Percentiles rank a stretch among this genome's conserved stretches.
phyloP scores from a whole-genome alignment of 2,329 filamentous ascomycete species.

The Monilinia vaccinii-corymbosi region DNA sequence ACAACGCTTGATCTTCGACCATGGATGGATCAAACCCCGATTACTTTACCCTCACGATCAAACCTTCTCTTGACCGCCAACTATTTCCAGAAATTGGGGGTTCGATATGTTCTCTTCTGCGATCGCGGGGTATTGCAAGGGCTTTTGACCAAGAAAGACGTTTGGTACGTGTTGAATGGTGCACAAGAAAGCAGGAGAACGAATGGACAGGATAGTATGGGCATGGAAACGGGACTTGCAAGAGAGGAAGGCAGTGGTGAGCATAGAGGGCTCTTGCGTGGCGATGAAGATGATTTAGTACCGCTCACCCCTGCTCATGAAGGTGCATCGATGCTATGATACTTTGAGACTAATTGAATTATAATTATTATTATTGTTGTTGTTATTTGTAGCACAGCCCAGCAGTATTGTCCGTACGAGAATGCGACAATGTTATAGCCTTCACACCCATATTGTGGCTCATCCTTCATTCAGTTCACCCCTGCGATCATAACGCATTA shows the following conservation, averaged over 20 bases:
- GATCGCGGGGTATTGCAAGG: slow-evolving; percentile 77
- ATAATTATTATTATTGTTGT: too few relatives aligned
- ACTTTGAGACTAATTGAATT: neutral
- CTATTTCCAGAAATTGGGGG: slow-evolving; percentile 90
- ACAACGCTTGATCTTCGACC: slow-evolving; percentile 79
- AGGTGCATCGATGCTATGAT: slow-evolving; percentile 18
- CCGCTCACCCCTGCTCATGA: slow-evolving; percentile 16
- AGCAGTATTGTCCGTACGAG: too few relatives aligned
- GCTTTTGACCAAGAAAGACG: slow-evolving; percentile 91
- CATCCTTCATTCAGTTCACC: too few relatives aligned
- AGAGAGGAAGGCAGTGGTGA: slow-evolving; percentile 35
- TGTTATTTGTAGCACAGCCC: too few relatives aligned
- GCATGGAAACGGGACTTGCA: slow-evolving; percentile 30
- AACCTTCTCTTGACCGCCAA: slow-evolving; percentile 76
- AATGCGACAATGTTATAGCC: too few relatives aligned
- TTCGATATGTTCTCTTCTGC: slow-evolving; percentile 82
- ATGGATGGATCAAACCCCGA: slow-evolving; percentile 98
- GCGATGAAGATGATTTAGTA: slow-evolving; percentile 26
- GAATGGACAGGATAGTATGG: slow-evolving; percentile 28
- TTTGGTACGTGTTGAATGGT: slow-evolving; percentile 86
- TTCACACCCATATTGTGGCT: neutral
- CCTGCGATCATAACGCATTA: too few relatives aligned
- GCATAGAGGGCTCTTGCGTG: slow-evolving; percentile 35
- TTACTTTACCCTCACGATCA: slow-evolving; percentile 71
- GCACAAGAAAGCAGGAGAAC: slow-evolving; percentile 50